Percentiles rank a stretch among this genome's conserved stretches.
Conservation (phyloP, 345 rosid species). For the Lagerstroemia speciosa region DNA sequence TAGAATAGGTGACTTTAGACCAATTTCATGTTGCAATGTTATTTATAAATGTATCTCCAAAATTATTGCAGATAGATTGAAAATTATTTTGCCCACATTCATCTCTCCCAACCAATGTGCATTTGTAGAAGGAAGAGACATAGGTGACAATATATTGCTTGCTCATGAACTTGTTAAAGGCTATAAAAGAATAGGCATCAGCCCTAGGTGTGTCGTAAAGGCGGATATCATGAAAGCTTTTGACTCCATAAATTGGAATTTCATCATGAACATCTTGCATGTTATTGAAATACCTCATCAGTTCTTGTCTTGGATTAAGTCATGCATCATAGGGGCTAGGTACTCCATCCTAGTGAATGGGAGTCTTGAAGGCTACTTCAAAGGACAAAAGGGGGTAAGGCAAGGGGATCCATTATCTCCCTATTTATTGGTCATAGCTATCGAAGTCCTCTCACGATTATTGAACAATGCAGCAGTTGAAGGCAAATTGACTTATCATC, state of each 20-base stretch:
- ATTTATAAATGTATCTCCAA: not conserved
- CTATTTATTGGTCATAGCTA: not conserved
- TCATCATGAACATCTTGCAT: no score
- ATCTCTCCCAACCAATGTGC: no score
- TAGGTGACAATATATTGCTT: no score
- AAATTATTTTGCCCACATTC: no score
- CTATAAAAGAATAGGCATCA: not conserved
- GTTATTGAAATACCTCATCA: not conserved
- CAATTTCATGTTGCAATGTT: not conserved
- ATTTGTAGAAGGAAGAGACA: no score
- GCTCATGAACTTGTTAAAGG: no score
- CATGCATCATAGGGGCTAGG: not conserved
- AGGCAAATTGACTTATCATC: not conserved
- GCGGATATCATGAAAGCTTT: constrained; percentile 2
- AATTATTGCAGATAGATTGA: no score
- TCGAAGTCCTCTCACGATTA: not conserved
- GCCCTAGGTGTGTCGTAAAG: not conserved
- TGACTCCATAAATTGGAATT: not conserved
- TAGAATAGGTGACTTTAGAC: not conserved
- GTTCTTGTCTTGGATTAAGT: not conserved
- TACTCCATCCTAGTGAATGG: not conserved
- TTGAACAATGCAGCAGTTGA: not conserved
- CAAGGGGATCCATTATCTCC: not conserved
- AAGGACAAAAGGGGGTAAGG: not conserved
- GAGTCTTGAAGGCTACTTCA: not conserved